Evolutionary conservation across 2,329 filamentous ascomycete species (phyloP).

Genomic region (Trichophyton verrucosum): DNA sequence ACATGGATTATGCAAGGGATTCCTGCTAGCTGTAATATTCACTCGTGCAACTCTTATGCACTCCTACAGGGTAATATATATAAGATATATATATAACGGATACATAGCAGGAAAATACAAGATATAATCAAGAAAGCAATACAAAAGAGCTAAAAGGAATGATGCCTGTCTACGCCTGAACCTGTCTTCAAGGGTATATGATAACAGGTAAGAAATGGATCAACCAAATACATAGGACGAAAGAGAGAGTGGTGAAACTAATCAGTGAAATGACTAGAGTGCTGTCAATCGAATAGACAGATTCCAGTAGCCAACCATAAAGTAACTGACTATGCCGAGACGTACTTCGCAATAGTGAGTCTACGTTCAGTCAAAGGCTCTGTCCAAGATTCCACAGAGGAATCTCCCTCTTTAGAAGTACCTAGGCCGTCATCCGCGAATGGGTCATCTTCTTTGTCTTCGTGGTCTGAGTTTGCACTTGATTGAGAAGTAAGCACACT

Average conservation of each 20-base stretch:
- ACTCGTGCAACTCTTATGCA: too few relatives aligned
- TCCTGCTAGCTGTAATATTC: too few relatives aligned
- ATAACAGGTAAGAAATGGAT: background rate
- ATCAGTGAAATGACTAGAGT: background rate
- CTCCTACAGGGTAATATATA: too few relatives aligned
- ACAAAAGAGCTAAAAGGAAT: background rate
- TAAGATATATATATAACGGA: background rate
- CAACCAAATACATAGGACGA: background rate
- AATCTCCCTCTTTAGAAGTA: constrained; percentile 17
- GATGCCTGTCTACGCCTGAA: background rate
- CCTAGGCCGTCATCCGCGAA: constrained; percentile 36
- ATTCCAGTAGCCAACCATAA: background rate
- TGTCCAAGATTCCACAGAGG: constrained; percentile 43
- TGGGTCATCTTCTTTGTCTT: constrained; percentile 30
- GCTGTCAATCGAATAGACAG: background rate
- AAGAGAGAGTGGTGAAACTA: background rate
- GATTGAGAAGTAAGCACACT: constrained; percentile 18
- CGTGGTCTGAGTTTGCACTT: constrained; percentile 16
- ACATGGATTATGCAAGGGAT: too few relatives aligned
- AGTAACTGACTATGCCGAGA: constrained; percentile 33
- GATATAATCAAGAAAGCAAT: background rate
- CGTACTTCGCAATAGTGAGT: constrained; percentile 64
- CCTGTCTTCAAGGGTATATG: constrained; percentile 1
- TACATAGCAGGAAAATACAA: background rate
- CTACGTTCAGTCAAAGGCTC: constrained; percentile 55